phyloP scores from a whole-genome alignment of 345 rosid species.

The Capsella bursapastoris region DNA sequence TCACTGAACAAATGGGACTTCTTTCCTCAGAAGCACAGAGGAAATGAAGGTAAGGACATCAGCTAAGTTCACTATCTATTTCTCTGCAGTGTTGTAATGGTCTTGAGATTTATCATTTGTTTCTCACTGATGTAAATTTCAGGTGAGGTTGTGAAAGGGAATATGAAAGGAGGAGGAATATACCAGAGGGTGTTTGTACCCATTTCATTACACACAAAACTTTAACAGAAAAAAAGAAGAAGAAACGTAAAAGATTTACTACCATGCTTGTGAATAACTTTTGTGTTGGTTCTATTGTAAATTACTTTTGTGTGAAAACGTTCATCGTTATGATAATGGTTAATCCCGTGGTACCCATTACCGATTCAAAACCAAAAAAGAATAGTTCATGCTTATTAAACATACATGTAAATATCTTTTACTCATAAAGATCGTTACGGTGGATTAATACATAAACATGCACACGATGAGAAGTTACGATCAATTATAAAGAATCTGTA shows the following conservation, averaged over 20 bases:
- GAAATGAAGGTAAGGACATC: slow-evolving; percentile 43
- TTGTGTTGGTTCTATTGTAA: neutral
- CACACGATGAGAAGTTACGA: slow-evolving; percentile 18
- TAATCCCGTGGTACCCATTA: neutral
- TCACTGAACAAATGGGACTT: slow-evolving; percentile 76
- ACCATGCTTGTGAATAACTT: slow-evolving; percentile 30
- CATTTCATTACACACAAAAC: slow-evolving; percentile 1
- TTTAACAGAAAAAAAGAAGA: neutral
- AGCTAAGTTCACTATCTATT: neutral
- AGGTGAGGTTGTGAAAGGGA: slow-evolving; percentile 21
- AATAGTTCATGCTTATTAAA: neutral
- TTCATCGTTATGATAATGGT: neutral
- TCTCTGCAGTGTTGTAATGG: slow-evolving; percentile 12
- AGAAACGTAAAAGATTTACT: neutral
- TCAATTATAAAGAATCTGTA: slow-evolving; percentile 43
- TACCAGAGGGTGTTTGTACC: slow-evolving; percentile 2
- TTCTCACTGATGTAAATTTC: slow-evolving; percentile 19
- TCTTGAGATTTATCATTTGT: slow-evolving; percentile 21
- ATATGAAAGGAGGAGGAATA: slow-evolving; percentile 5
- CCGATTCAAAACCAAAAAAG: too few relatives aligned
- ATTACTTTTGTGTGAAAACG: slow-evolving; percentile 8
- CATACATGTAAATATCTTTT: neutral
- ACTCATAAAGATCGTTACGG: slow-evolving; percentile 9
- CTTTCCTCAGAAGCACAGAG: slow-evolving; percentile 56
- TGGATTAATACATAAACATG: slow-evolving; percentile 12